Percentiles rank a stretch among this genome's conserved stretches.
These are phyloP conservation scores for Triglochin maritima DNA, from an alignment of 106 monocot species.

Conservation along the genomic window DNA sequence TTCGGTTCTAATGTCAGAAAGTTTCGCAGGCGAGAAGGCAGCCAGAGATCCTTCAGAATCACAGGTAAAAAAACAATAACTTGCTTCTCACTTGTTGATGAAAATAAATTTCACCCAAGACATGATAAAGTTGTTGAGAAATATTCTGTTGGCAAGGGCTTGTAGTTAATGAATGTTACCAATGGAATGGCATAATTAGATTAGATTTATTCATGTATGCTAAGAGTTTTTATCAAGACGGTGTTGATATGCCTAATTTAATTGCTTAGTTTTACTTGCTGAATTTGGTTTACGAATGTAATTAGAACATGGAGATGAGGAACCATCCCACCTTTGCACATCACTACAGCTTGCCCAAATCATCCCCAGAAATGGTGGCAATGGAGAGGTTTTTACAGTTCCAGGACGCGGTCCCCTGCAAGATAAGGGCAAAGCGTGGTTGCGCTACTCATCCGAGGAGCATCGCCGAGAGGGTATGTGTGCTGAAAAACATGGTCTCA, in stretches of 20 bases:
- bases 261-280: neutral
- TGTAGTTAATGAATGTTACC: too few species aligned
- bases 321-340: slow-evolving; percentile 17
- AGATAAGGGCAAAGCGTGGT: slow-evolving; percentile 43
- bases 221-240: neutral
- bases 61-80: slow-evolving; percentile 22
- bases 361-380: slow-evolving; percentile 27
- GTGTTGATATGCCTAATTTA: neutral
- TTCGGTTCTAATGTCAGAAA: slow-evolving; percentile 28
- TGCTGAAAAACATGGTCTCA: too few species aligned
- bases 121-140: too few species aligned
- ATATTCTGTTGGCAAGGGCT: too few species aligned
- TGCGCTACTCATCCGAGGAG: slow-evolving; percentile 56
- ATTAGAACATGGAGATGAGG: slow-evolving; percentile 29
- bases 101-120: too few species aligned
- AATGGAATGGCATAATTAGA: too few species aligned
- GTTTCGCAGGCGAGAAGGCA: slow-evolving; percentile 40
- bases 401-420: slow-evolving; percentile 53
- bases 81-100: too few species aligned
- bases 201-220: neutral
- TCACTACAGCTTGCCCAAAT: slow-evolving; percentile 25
- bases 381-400: slow-evolving; percentile 24
- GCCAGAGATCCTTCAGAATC: slow-evolving; percentile 33
- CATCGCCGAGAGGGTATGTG: slow-evolving; percentile 49
- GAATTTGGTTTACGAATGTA: neutral